Conservation (phyloP, 2,329 filamentous ascomycete genomes). For the Xylaria multiplex region DNA sequence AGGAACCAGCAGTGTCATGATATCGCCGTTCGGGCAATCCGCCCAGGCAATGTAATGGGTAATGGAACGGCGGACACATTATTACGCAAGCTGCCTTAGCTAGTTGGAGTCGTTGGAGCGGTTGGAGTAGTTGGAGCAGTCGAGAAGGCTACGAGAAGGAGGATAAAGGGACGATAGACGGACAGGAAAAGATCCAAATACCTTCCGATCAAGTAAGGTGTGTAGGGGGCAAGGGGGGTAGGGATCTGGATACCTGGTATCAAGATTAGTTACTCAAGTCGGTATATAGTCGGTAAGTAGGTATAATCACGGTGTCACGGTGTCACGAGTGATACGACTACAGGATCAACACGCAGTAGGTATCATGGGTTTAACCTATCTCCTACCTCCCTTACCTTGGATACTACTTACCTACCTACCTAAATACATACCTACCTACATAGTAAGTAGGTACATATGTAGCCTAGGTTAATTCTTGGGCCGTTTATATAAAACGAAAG, state of each 20-base stretch:
- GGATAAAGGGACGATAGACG: neutral
- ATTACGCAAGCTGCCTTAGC: conserved; percentile 16
- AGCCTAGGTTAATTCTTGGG: neutral
- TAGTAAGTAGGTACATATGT: neutral
- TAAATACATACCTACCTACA: neutral
- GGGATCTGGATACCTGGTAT: too few relatives aligned
- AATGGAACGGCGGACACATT: conserved; percentile 6
- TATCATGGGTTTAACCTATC: too few relatives aligned
- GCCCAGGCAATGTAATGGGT: neutral
- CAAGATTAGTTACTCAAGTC: neutral
- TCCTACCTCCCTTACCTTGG: neutral
- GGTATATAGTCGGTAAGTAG: too few relatives aligned
- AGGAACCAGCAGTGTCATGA: conserved; percentile 1
- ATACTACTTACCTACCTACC: neutral
- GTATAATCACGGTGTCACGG: neutral
- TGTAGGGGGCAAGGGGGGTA: too few relatives aligned
- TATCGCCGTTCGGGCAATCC: conserved; percentile 5
- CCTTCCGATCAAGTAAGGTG: conserved; percentile 1
- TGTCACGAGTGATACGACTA: neutral
- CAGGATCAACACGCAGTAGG: conserved; percentile 10
- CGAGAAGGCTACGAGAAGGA: neutral
- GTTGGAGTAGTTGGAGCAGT: conserved; percentile 3
- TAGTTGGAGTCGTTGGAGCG: neutral
- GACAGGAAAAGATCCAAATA: neutral
- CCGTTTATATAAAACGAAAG: conserved; percentile 28